A percentile compares a stretch with the other conserved stretches of the same genome.
Evolutionary conservation across 352 stramenopile genomes (phyloP).

Genomic region (Phytophthora fragariae): DNA sequence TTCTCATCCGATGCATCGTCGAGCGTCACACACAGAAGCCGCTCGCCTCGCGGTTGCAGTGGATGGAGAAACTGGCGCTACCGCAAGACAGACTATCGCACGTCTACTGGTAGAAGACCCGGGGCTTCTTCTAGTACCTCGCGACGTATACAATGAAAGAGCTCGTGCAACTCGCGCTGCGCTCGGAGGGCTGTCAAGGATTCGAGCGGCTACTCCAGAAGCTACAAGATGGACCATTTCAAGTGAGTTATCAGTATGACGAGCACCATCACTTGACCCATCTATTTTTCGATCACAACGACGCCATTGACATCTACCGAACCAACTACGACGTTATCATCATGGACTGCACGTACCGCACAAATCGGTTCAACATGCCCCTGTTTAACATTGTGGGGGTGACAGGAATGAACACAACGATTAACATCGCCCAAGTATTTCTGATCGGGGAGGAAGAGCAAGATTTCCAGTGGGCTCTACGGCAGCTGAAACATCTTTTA

Average conservation of each 20-base stretch:
- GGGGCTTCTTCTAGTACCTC: too few relatives aligned
- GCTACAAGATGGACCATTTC: background rate
- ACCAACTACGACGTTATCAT: constrained; percentile 26
- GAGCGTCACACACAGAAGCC: background rate
- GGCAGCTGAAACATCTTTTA: background rate
- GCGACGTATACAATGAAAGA: constrained; percentile 18
- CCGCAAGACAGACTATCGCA: background rate
- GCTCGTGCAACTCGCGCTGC: background rate
- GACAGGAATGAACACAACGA: constrained; percentile 34
- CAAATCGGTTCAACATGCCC: constrained; percentile 35
- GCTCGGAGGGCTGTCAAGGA: background rate
- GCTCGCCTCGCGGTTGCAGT: too few relatives aligned
- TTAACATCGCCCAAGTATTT: constrained; percentile 31
- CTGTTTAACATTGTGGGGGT: constrained; percentile 35
- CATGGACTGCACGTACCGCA: constrained; percentile 38
- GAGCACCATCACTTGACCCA: background rate
- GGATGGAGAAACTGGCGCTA: constrained; percentile 8
- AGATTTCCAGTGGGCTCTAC: constrained; percentile 16
- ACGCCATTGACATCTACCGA: constrained; percentile 16
- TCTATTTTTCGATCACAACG: constrained; percentile 20
- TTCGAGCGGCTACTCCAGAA: constrained; percentile 7
- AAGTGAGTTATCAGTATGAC: constrained; percentile 3
- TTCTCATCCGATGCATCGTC: constrained; percentile 19
- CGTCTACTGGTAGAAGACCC: background rate
- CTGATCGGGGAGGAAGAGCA: constrained; percentile 2